Conservation (phyloP, 768 basidiomycete species). For the Phallus indusiatus region DNA sequence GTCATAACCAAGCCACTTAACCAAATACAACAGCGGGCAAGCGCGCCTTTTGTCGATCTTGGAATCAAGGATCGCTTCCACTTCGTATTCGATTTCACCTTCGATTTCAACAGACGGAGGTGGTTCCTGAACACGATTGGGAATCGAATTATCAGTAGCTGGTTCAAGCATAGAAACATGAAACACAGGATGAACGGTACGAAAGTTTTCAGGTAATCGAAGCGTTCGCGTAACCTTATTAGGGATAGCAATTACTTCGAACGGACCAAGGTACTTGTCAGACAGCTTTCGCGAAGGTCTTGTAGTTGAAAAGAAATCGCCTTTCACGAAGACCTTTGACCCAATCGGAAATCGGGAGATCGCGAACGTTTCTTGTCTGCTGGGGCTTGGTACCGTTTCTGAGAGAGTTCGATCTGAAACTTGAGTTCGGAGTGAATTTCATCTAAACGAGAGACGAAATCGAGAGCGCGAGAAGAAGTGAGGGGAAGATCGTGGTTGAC, state of each 20-base stretch:
- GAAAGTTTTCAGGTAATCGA: neutral
- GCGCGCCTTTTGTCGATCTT: constrained; percentile 7
- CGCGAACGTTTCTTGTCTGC: too few species aligned
- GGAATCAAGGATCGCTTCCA: constrained; percentile 12
- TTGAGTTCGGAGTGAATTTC: neutral
- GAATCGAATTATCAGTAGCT: too few species aligned
- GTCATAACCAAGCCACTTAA: neutral
- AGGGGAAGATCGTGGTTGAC: neutral
- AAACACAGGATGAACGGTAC: too few species aligned
- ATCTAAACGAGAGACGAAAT: neutral
- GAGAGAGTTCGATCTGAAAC: neutral
- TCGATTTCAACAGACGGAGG: constrained; percentile 11
- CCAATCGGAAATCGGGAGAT: neutral
- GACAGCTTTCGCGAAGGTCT: neutral
- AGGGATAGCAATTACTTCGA: neutral
- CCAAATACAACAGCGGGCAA: neutral
- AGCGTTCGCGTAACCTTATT: neutral
- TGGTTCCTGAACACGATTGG: neutral
- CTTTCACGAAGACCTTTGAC: neutral
- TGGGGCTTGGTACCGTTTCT: neutral
- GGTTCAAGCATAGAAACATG: too few species aligned
- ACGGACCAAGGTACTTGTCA: neutral
- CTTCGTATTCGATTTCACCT: constrained; percentile 11
- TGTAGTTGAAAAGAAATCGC: neutral
- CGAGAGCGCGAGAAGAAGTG: neutral